Conservation (phyloP, 352 stramenopile genomes). For the Phytopythium montanum region DNA sequence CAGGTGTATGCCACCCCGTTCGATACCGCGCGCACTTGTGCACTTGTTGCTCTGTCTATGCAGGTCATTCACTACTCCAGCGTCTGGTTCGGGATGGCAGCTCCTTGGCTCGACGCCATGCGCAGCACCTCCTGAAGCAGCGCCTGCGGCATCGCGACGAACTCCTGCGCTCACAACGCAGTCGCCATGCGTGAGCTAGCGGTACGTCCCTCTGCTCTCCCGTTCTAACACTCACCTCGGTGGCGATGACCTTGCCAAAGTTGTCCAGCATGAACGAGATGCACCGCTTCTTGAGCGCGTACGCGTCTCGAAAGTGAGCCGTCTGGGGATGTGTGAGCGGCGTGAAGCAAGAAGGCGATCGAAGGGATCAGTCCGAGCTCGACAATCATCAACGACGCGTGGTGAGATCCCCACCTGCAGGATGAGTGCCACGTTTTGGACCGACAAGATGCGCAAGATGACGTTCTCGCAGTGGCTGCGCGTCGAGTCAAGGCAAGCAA, state of each 20-base stretch:
- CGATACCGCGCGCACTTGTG: too few species aligned
- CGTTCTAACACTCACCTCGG: conserved; percentile 30
- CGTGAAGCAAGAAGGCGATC: background rate
- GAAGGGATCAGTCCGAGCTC: background rate
- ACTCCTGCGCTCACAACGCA: conserved; percentile 29
- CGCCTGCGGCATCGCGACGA: conserved; percentile 50
- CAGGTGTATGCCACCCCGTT: background rate
- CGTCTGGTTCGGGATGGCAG: conserved; percentile 62
- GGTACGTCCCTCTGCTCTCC: conserved; percentile 1
- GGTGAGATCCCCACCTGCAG: conserved; percentile 50
- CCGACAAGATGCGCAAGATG: conserved; percentile 62
- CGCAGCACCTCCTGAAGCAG: conserved; percentile 76
- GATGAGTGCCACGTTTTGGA: conserved; percentile 75
- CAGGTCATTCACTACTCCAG: background rate
- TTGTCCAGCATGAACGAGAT: conserved; percentile 80
- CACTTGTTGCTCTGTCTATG: background rate
- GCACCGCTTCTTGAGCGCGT: conserved; percentile 76
- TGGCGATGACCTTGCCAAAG: conserved; percentile 72
- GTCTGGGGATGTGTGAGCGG: conserved; percentile 27
- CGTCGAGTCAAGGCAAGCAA: background rate
- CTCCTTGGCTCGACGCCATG: conserved; percentile 56
- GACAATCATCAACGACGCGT: background rate
- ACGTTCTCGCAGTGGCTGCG: conserved; percentile 70
- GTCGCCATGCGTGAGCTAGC: background rate
- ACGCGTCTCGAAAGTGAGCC: conserved; percentile 64